Evolutionary conservation across 371 early-diverging fungal genomes (phyloP), one percentile per base, ranked within the genome.

Genomic region (Phascolomyces articulosus): DNA sequence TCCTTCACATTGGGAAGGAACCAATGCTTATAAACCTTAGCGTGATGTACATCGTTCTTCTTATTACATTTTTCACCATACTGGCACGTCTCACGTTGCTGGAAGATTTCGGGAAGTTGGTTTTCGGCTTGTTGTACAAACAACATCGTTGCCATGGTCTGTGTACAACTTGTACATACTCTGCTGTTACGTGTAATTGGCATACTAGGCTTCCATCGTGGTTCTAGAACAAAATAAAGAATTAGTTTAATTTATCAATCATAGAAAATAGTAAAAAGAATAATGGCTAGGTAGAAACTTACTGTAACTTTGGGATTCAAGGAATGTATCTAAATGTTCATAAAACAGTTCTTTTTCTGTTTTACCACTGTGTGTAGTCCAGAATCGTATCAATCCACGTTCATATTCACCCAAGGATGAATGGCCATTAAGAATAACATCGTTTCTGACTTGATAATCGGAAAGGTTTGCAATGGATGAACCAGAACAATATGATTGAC

Each of bases 11-110:
- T 54, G 9, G 65, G 47, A 31, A 34, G 34, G 38, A 69, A 63
- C 78, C 78, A 77, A 61, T 87, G 87, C 56, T 80, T 74, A 51
- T 71, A 79, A 13, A 63, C 64, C 58, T 74, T 69, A 6, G 78
- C 69, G 64, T 87, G 87, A 2, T n/a, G 31, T 10, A 71, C 23
- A 15, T 18, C 60, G 4, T 27, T 0, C 72, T 84, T 80, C 2
- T 58, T 72, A 9, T 40, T 62, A 64, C 87, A 87, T 51, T 74
- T 70, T 11, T 68, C 65, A 2, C 87, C 87, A 57, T 78, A 77
- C 54, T 62, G 65, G 54, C 87, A 87, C 38, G 59, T 23, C 29
- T 64, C 64, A 41, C 78, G 68, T 28, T 59, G 57, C 21, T 65
- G 60, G 24, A 71, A 47, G 40, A 31, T 58, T 20, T 51, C 56